phyloP scores from a whole-genome alignment of 805 yeast species.

The Blastobotrys chiropterorum region DNA sequence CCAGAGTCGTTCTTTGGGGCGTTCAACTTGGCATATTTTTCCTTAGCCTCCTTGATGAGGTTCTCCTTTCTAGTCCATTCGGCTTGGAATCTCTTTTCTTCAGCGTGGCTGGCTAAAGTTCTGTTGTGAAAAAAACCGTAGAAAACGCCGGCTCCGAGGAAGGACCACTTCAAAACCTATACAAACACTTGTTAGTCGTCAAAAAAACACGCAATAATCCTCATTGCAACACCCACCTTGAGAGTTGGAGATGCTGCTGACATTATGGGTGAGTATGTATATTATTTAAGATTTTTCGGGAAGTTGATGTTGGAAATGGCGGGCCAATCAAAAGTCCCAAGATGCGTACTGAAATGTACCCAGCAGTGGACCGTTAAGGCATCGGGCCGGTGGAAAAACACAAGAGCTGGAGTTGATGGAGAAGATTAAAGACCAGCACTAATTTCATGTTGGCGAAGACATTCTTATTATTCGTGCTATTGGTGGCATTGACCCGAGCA shows the following conservation, averaged over 20 bases:
- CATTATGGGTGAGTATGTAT: background rate
- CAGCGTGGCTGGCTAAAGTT: constrained; percentile 54
- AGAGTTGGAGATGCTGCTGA: constrained; percentile 18
- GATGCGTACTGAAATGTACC: background rate
- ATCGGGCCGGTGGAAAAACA: background rate
- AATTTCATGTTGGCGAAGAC: background rate
- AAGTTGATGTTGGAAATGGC: constrained; percentile 8
- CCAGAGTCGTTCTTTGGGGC: constrained; percentile 25
- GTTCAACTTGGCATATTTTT: constrained; percentile 69
- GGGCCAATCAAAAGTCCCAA: background rate
- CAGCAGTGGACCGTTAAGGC: background rate
- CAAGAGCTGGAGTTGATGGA: no score
- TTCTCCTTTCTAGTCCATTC: constrained; percentile 61
- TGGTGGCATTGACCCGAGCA: background rate
- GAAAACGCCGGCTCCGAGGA: constrained; percentile 79
- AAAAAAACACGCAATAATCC: background rate
- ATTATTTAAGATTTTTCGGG: background rate
- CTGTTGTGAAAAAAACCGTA: constrained; percentile 86
- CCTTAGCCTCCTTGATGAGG: constrained; percentile 82
- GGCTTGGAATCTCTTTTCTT: constrained; percentile 48
- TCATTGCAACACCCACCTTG: constrained; percentile 15
- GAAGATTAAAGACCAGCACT: no score
- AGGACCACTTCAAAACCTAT: constrained; percentile 86
- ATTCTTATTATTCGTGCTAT: background rate
- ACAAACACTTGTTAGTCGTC: background rate